A percentile compares a stretch with the other conserved stretches of the same genome.
These are phyloP conservation scores for Anacardium occidentale DNA, from an alignment of 345 rosid genomes.

Conservation along the genomic window DNA sequence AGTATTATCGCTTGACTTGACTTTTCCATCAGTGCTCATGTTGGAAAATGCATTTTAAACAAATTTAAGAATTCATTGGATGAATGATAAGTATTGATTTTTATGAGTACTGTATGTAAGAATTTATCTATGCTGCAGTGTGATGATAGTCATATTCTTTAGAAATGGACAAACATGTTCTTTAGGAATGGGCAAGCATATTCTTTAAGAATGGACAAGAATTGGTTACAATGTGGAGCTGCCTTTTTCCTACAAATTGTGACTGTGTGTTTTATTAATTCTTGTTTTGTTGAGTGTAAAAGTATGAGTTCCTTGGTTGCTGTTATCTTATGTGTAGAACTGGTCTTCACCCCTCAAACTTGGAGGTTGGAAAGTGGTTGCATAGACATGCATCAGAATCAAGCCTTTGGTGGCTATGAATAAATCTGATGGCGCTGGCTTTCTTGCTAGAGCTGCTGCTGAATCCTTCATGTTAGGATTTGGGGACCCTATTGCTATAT, in stretches of 20 bases:
- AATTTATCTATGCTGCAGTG: background rate
- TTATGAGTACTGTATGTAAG: background rate
- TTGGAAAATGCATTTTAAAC: background rate
- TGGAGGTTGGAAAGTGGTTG: slow-evolving; percentile 94
- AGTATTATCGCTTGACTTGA: background rate
- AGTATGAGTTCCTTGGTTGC: slow-evolving; percentile 11
- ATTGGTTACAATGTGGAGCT: background rate
- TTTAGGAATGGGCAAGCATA: too few relatives aligned
- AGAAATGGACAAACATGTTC: background rate
- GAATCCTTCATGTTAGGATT: slow-evolving; percentile 72
- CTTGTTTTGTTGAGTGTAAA: slow-evolving; percentile 3
- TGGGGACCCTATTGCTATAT: slow-evolving; percentile 86
- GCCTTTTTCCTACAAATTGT: background rate
- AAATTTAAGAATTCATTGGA: background rate
- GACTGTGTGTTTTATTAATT: background rate
- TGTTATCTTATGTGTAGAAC: slow-evolving; percentile 41
- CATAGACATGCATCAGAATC: slow-evolving; percentile 70
- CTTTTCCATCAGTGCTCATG: background rate
- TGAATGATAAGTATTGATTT: background rate
- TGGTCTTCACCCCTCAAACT: slow-evolving; percentile 88
- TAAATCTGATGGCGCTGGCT: slow-evolving; percentile 61
- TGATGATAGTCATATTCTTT: background rate
- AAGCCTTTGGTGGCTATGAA: slow-evolving; percentile 78
- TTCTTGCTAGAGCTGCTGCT: slow-evolving; percentile 62
- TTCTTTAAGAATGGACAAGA: background rate